Percentiles rank a stretch among this genome's conserved stretches.
These are phyloP conservation scores for Penicillium pancosmium DNA, from an alignment of 495 filamentous ascomycete species.

Conservation along the genomic window DNA sequence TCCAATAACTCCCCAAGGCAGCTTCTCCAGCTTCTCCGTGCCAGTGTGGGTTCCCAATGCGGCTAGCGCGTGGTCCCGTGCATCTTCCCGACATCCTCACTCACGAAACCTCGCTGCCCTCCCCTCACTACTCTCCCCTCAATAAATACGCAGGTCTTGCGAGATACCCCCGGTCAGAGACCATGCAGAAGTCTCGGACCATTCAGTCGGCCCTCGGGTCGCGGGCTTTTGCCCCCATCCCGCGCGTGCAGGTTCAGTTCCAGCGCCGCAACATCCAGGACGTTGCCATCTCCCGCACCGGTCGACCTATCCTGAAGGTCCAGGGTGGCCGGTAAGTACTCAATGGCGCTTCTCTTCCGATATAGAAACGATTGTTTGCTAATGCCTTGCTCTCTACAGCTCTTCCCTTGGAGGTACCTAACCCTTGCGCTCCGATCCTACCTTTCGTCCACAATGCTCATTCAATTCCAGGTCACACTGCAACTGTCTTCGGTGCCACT, in stretches of 20 bases:
- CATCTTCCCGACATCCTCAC: conserved; percentile 34
- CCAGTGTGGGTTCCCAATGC: conserved; percentile 28
- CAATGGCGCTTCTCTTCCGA: conserved; percentile 19
- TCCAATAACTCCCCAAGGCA: not conserved
- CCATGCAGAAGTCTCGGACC: conserved; percentile 56
- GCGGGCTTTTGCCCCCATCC: conserved; percentile 45
- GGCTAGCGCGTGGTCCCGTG: conserved; percentile 50
- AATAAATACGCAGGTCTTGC: conserved; percentile 34
- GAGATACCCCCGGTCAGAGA: conserved; percentile 37
- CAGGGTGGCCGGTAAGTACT: conserved; percentile 77
- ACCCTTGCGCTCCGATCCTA: conserved; percentile 27
- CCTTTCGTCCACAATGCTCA: conserved; percentile 27
- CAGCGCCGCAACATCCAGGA: conserved; percentile 68
- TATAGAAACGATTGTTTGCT: conserved; percentile 17
- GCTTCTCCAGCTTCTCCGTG: not conserved
- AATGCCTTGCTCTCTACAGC: conserved; percentile 48
- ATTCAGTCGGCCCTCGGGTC: conserved; percentile 49
- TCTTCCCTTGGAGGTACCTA: conserved; percentile 80
- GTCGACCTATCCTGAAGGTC: conserved; percentile 80
- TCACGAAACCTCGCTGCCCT: conserved; percentile 38
- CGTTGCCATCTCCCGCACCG: conserved; percentile 81
- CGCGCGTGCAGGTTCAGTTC: conserved; percentile 45
- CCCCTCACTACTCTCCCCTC: conserved; percentile 37
- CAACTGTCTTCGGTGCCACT: conserved; percentile 96
- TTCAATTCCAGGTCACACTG: conserved; percentile 74